phyloP scores from a whole-genome alignment of 2,329 filamentous ascomycete species.

The Beauveria sp. region DNA sequence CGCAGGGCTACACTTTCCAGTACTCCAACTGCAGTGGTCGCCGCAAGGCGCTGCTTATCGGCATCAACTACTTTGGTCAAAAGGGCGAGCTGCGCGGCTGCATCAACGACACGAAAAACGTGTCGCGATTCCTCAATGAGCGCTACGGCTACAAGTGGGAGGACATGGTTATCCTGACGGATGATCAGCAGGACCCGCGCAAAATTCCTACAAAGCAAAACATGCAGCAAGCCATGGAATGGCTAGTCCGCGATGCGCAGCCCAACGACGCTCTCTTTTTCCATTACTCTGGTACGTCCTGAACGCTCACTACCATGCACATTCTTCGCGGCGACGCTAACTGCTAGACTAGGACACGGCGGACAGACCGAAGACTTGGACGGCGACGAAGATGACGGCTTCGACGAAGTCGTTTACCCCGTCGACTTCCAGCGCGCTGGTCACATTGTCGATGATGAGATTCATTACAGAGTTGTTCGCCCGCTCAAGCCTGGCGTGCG shows the following conservation, averaged over 20 bases:
- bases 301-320: neutral
- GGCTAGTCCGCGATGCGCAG: slow-evolving; percentile 63
- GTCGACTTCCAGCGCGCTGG: slow-evolving; percentile 64
- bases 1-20: slow-evolving; percentile 62
- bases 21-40: slow-evolving; percentile 68
- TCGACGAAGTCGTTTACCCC: slow-evolving; percentile 72
- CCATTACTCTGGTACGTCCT: slow-evolving; percentile 57
- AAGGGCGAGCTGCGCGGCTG: slow-evolving; percentile 65
- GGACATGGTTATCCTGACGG: slow-evolving; percentile 73
- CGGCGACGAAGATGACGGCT: slow-evolving; percentile 71
- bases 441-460: slow-evolving; percentile 72
- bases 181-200: slow-evolving; percentile 63
- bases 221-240: slow-evolving; percentile 67
- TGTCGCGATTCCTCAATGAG: slow-evolving; percentile 62
- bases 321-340: neutral
- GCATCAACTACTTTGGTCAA: slow-evolving; percentile 75
- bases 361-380: slow-evolving; percentile 67
- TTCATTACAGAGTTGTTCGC: slow-evolving; percentile 69
- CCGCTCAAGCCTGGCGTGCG: slow-evolving; percentile 77
- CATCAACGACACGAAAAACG: slow-evolving; percentile 75
- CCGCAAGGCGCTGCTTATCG: slow-evolving; percentile 67
- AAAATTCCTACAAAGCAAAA: slow-evolving; percentile 69
- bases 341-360: slow-evolving; percentile 51
- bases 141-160: slow-evolving; percentile 65
- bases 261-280: slow-evolving; percentile 73